Evolutionary conservation across 257 asterid genomes (phyloP).

Genomic region (Plantago elongata): DNA sequence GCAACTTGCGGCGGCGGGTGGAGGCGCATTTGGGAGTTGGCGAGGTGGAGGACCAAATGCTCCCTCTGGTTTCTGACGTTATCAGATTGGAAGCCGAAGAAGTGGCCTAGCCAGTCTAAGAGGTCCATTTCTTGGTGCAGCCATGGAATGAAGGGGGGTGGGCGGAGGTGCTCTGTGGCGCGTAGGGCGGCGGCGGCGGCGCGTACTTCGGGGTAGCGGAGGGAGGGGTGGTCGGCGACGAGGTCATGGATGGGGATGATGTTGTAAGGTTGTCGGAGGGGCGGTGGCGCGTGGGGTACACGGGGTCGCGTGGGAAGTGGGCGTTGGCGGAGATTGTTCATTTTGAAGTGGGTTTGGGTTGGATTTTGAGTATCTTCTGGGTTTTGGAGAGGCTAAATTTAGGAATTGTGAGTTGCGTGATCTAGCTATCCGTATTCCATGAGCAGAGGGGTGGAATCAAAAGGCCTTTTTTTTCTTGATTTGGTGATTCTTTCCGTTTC

Average conservation of each 20-base stretch:
- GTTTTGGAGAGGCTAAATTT: too few species aligned
- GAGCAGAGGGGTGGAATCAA: too few species aligned
- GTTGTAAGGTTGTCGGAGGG: conserved; percentile 45
- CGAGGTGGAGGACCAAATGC: conserved; percentile 77
- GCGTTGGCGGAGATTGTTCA: conserved; percentile 50
- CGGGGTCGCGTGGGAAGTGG: conserved; percentile 52
- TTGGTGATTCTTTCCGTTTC: too few species aligned
- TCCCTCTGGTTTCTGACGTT: conserved; percentile 90
- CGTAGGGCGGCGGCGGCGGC: conserved; percentile 76
- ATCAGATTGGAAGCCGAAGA: conserved; percentile 89
- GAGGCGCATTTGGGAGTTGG: conserved; percentile 90
- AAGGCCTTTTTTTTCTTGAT: too few species aligned
- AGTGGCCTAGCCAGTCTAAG: conserved; percentile 86
- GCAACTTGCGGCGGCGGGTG: conserved; percentile 49
- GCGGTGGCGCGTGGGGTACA: conserved; percentile 43
- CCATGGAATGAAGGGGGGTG: conserved; percentile 66
- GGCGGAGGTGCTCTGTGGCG: conserved; percentile 58
- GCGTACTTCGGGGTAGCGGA: conserved; percentile 76
- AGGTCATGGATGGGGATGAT: conserved; percentile 76
- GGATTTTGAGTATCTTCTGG: not conserved
- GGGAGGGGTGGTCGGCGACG: conserved; percentile 74
- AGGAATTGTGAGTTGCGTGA: too few species aligned
- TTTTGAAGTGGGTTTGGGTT: conserved; percentile 24
- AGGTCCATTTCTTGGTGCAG: conserved; percentile 63
- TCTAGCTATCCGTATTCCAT: too few species aligned